Conservation (phyloP, 371 early-diverging fungal species). For the Coemansia sp. region DNA sequence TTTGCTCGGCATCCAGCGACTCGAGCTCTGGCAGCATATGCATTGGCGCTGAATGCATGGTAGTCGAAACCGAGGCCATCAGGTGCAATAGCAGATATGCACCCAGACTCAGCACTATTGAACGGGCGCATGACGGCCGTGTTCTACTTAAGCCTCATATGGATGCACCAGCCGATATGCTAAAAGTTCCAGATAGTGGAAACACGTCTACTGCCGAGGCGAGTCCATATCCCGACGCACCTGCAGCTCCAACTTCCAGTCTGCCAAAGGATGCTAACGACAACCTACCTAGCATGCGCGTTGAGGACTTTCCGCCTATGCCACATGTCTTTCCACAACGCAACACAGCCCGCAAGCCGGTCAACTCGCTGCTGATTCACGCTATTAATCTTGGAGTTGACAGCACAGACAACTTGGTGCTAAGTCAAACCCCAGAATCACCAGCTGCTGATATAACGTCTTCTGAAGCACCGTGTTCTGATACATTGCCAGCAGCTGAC, state of each 20-base stretch:
- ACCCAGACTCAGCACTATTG: slow-evolving; percentile 41
- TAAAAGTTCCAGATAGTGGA: background rate
- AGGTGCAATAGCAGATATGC: slow-evolving; percentile 31
- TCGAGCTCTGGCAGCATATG: slow-evolving; percentile 20
- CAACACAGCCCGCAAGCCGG: background rate
- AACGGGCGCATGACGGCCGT: slow-evolving; percentile 32
- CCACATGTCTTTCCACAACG: background rate
- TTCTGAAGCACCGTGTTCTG: background rate
- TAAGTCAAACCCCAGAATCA: background rate
- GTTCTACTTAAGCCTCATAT: slow-evolving; percentile 9
- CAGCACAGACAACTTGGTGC: background rate
- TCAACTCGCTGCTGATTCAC: slow-evolving; percentile 21
- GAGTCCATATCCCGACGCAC: background rate
- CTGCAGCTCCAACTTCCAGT: background rate
- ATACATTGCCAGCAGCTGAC: background rate
- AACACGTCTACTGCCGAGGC: background rate
- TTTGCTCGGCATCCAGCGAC: background rate
- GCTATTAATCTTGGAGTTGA: background rate
- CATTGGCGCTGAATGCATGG: slow-evolving; percentile 13
- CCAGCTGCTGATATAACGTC: background rate
- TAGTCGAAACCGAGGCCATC: slow-evolving; percentile 18
- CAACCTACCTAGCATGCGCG: background rate
- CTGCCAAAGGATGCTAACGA: background rate
- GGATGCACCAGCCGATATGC: background rate
- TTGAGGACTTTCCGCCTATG: slow-evolving; percentile 15